Evolutionary conservation across 2,329 filamentous ascomycete genomes (phyloP).

Genomic region (Fusarium virguliforme): DNA sequence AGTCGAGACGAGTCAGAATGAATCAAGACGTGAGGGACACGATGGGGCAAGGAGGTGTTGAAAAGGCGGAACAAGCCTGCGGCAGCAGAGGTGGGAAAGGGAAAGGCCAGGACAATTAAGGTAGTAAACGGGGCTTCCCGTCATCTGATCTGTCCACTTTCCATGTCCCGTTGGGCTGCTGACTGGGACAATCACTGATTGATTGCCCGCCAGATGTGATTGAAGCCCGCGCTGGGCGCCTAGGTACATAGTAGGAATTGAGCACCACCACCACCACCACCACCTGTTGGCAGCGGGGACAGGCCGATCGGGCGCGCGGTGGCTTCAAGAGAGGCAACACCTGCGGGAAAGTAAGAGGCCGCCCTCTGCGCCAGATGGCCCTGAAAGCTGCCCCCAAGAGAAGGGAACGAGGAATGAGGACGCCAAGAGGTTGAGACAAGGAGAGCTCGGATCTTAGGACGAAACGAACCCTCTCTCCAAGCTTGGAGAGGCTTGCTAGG

Average conservation of each 20-base stretch:
- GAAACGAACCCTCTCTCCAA: conserved; percentile 29
- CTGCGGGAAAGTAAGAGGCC: conserved; percentile 4
- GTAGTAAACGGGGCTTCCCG: conserved; percentile 19
- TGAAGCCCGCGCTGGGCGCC: conserved; percentile 46
- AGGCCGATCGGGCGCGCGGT: conserved; percentile 13
- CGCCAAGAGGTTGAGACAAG: conserved; percentile 16
- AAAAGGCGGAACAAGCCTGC: conserved; percentile 27
- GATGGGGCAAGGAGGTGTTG: conserved; percentile 11
- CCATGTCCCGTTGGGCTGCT: conserved; percentile 39
- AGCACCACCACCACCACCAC: conserved; percentile 36
- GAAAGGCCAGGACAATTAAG: conserved; percentile 7
- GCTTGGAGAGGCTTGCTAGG: conserved; percentile 16
- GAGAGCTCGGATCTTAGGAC: conserved; percentile 28
- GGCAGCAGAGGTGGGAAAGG: conserved; percentile 16
- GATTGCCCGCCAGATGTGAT: conserved; percentile 43
- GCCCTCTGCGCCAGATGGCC: not conserved
- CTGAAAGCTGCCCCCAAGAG: conserved; percentile 6
- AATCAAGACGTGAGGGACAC: conserved; percentile 11
- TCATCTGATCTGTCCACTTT: conserved; percentile 46
- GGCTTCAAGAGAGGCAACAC: conserved; percentile 3
- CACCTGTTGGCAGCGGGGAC: not conserved
- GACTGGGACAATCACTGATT: conserved; percentile 13
- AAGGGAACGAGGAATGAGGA: conserved; percentile 13
- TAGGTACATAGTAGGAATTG: conserved; percentile 27
- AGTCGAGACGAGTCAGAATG: conserved; percentile 34